Base-by-base conservation (phyloP, 2,329 filamentous ascomycete genomes). In the Alternaria sp. region DNA sequence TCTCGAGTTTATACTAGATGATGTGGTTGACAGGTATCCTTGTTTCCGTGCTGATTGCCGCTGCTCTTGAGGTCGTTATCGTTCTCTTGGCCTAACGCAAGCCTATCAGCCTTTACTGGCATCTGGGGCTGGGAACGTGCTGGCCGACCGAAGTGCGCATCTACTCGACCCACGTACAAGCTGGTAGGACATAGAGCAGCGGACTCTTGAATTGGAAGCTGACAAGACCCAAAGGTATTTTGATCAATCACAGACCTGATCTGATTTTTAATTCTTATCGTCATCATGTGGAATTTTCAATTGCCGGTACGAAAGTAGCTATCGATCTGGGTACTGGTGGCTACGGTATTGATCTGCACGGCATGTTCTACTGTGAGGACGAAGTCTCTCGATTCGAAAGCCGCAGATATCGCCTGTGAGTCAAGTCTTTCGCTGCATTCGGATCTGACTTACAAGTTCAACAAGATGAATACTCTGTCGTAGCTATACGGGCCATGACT, bases 91-190 rank as follows among this genome's bases (percentile, higher is more conserved):
- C 54, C 9, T 48, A 57, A 28, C 52, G 54, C 14, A 37, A 37
- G 24, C 52, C 52, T 24, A 55, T 55, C 36, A 55, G 52, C 31
- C 44, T 45, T 26, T 45, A 55, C 44, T 55, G 52, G 52, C 36
- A 33, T 10, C 9, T 37, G 29, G 52, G 29, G 4, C 11, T 13
- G 13, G 44, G 44, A 13, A 44, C 45, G 46, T 56, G 54, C 29
- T 56, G 54, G 54, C 39, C 46, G 7, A 31, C 54, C 1, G 26
- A 51, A 56, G 46, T 58, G 17, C 52, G 52, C 44, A 55, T 55
- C 14, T 55, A 55, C n/a, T 55, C 52, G 6, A 55, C 49, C 17
- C 49, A 55, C 36, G 52, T 49, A 21, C 44, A 55, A 55, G 52
- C 52, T 49, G 52, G 52, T 55, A 49, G 31, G 52, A 14, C 41